Base-by-base conservation (phyloP, 1,284 basidiomycete genomes). In the Flammula alnicola region DNA sequence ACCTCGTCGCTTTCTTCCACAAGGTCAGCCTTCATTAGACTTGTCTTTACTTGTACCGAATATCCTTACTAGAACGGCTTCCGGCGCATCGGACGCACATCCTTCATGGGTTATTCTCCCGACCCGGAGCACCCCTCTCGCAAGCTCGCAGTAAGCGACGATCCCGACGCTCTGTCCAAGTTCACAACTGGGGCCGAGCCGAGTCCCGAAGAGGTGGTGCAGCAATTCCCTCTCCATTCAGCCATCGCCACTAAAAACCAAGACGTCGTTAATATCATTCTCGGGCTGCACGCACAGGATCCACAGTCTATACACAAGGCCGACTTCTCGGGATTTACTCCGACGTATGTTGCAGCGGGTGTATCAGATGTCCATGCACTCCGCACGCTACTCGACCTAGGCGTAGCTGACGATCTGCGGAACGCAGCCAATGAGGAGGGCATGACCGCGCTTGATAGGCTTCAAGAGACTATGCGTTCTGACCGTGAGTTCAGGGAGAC, bases 11-110 rank as follows among this genome's bases (percentile, higher is more conserved):
- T 10, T 54, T 49, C 11, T 47, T 42, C 26, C 52, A 36, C 3
- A 49, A 50, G 23, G 52, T 49, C 9, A 16, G 33, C 22, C n/a
- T 2, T 3, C 6, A 3, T 5, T 23, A 6, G 3, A 1, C 12
- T 20, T 8, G 2, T 20, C 14, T 33, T 3, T 26, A 5, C 11
- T 30, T 47, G 11, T 4, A 11, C 58, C 41, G 62, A 61, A 58
- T 62, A 59, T 5, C 39, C 46, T 14, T 44, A 52, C 2, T 29
- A 63, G 61, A 60, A 60, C 27, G 31, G 58, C 26, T 67, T 67
- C 40, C 61, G 63, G 27, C 61, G 63, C 25, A 42, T 66, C 14
- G 64, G 63, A 12, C 60, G 59, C 22, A 68, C 64, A 3, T 11
- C 26, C 8, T 63, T 63, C 52, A 55, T 67, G 20, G 62, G 56